These are phyloP conservation scores for Macrophomina pseudophaseolina DNA, from an alignment of 2,329 filamentous ascomycete genomes.

Conservation along the genomic window DNA sequence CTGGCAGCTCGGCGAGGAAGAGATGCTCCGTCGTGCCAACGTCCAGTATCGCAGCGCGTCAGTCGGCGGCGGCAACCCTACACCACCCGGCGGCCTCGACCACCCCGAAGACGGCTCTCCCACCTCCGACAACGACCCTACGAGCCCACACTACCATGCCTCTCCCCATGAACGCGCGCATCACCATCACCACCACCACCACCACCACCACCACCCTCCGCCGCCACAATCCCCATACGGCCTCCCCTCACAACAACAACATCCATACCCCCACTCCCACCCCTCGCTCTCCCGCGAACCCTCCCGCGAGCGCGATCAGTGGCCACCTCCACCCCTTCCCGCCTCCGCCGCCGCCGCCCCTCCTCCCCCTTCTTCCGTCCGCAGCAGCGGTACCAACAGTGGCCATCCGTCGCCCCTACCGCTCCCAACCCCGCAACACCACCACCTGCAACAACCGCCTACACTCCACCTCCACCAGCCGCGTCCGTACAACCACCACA, in stretches of 20 bases:
- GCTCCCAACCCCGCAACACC: background rate
- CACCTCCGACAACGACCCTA: conserved; percentile 34
- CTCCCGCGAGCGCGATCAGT: conserved; percentile 4
- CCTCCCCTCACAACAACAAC: background rate
- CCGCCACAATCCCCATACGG: conserved; percentile 29
- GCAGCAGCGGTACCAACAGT: background rate
- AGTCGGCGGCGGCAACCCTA: conserved; percentile 27
- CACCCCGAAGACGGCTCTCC: conserved; percentile 32
- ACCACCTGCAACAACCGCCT: background rate
- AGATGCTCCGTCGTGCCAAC: conserved; percentile 92
- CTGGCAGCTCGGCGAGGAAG: conserved; percentile 91
- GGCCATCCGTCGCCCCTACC: background rate
- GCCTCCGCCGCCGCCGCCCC: background rate
- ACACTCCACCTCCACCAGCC: conserved; percentile 6
- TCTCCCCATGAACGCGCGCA: conserved; percentile 24
- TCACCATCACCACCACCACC: conserved; percentile 37
- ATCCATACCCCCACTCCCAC: conserved; percentile 32
- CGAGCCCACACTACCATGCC: conserved; percentile 28
- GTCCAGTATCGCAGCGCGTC: conserved; percentile 74
- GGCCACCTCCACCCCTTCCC: background rate
- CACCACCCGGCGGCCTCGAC: conserved; percentile 42
- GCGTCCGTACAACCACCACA: background rate
- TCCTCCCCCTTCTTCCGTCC: background rate
- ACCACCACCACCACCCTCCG: conserved; percentile 34
- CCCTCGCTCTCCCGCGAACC: conserved; percentile 7